Evolutionary conservation across 495 filamentous ascomycete species (phyloP).

Genomic region (Penicillium nucicola): DNA sequence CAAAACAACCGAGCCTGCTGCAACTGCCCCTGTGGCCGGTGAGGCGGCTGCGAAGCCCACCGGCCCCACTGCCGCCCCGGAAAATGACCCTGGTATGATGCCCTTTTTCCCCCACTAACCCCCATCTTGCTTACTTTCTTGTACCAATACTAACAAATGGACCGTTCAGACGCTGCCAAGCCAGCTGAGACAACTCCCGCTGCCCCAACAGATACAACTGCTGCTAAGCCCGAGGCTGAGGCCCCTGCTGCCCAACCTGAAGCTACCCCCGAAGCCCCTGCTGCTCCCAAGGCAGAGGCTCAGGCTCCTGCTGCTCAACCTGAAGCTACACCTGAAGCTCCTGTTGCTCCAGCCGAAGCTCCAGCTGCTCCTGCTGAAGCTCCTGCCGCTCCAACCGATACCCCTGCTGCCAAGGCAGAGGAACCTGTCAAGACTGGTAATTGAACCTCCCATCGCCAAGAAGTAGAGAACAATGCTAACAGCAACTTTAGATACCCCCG

Average conservation of each 20-base stretch:
- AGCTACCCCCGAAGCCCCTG: background rate
- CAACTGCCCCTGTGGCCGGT: conserved; percentile 1
- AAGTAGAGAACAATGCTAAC: too few relatives aligned
- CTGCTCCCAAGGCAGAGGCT: background rate
- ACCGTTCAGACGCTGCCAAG: background rate
- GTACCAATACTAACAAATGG: background rate
- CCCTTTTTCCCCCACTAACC: background rate
- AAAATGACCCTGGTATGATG: background rate
- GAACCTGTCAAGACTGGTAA: too few relatives aligned
- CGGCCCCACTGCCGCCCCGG: background rate
- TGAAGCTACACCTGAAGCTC: background rate
- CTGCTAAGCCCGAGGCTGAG: background rate
- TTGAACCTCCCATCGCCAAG: too few relatives aligned
- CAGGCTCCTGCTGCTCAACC: background rate
- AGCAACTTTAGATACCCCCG: too few relatives aligned
- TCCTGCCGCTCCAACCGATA: background rate
- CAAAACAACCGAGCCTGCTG: background rate
- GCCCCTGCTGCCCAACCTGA: background rate
- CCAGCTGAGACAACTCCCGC: background rate
- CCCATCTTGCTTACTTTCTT: background rate
- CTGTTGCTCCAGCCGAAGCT: background rate
- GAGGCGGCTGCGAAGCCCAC: background rate
- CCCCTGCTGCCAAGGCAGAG: background rate
- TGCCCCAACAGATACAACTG: background rate
- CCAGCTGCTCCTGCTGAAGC: background rate